Conservation (phyloP, 73 alveolate species). For the Paramecium primaurelia region DNA sequence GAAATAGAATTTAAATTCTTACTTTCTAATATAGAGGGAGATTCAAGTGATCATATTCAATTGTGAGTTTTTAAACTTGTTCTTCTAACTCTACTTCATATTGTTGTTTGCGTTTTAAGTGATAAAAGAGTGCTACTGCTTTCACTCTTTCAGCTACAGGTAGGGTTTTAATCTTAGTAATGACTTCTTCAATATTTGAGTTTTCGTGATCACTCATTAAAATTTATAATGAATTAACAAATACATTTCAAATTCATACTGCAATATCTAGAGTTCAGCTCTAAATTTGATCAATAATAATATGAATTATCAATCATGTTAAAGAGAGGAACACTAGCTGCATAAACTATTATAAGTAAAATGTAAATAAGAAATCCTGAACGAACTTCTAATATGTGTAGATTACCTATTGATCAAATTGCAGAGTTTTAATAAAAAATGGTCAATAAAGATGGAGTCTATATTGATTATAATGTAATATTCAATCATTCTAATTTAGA, state of each 20-base stretch:
- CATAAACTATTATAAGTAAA: neutral
- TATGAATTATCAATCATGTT: neutral
- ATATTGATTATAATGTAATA: neutral
- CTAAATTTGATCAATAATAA: neutral
- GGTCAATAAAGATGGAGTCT: neutral
- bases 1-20: neutral
- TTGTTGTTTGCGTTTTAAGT: constrained; percentile 13
- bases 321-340: neutral
- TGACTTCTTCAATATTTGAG: neutral
- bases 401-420: neutral
- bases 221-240: constrained; percentile 8
- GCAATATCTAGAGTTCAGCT: constrained; percentile 13
- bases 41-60: constrained; percentile 33
- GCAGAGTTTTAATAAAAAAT: neutral
- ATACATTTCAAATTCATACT: constrained; percentile 29
- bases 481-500: neutral
- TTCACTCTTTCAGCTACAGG: constrained; percentile 45
- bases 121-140: constrained; percentile 56
- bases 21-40: constrained; percentile 55
- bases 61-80: constrained; percentile 25
- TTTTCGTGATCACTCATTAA: constrained; percentile 2
- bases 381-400: neutral
- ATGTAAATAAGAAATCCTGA: neutral
- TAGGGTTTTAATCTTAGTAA: constrained; percentile 35
- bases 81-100: constrained; percentile 44